Evolutionary conservation across 2,329 filamentous ascomycete species (phyloP), one percentile per base, ranked within the genome.

Genomic region (Aspergillus uvarum): DNA sequence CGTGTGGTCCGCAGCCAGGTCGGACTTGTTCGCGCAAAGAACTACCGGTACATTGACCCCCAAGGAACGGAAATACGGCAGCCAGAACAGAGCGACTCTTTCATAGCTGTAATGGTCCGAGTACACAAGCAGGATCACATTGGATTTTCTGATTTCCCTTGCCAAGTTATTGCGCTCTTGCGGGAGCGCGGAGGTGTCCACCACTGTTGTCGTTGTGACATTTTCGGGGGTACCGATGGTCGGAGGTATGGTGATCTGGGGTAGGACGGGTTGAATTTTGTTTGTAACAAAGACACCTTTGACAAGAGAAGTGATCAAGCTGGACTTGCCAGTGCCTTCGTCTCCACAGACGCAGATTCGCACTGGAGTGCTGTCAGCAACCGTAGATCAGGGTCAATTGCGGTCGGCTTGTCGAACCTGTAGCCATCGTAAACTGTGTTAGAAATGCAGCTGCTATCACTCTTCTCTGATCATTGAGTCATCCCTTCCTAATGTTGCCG

Each of bases 31-130:
- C 72, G 95, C 92, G 72, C 95, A 98, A 59, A 99, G 81, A 49
- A 99, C 93, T 11, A 99, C 95, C 0, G 95, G 95, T 22, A 99
- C 92, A 74, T 99, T 99, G 73, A 99, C 95, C n/a, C 95, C 95
- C 44, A 99, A 85, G 4, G 93, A 96, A 62, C 95, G 90, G 73
- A 99, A 98, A 77, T 97, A 96, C 11, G 95, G 95, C 85, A 99
- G 90, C 95, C 95, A 99, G 77, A 98, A 99, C 50, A 99, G 82
- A 3, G 94, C 95, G 3, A 99, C 93, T 42, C 95, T 85, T 75
- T 99, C 95, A 80, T 98, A 99, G 83, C 93, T 98, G 81, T 99
- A 99, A 78, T 98, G 94, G 75, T 99, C 95, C 66, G 93, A 93
- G 77, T 99, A 99, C 57, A 99, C 93, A 48, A 99, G 86, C 19